Percentiles rank a stretch among this genome's conserved stretches.
Conservation (phyloP, 2,329 filamentous ascomycete species). For the Exophiala aquamarina region DNA sequence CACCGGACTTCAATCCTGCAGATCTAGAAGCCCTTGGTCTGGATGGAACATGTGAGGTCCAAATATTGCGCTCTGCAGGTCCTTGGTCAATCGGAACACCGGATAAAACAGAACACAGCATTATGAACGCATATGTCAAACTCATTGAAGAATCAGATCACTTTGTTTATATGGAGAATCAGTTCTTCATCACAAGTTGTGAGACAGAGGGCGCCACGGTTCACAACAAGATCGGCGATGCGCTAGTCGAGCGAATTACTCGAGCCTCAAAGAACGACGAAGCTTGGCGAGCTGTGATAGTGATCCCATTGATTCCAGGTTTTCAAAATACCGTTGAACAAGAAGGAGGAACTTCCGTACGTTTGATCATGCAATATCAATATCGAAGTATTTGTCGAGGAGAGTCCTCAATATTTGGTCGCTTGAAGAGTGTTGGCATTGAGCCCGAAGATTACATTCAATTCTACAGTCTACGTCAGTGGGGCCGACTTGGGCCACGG, state of each 20-base stretch:
- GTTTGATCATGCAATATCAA: conserved; percentile 95
- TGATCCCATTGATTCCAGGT: conserved; percentile 96
- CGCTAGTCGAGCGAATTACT: conserved; percentile 86
- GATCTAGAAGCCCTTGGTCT: conserved; percentile 87
- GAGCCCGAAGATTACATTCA: conserved; percentile 94
- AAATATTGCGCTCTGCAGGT: conserved; percentile 86
- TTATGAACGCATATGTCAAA: conserved; percentile 92
- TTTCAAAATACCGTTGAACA: conserved; percentile 96
- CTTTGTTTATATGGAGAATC: conserved; percentile 98
- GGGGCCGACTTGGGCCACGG: conserved; percentile 84
- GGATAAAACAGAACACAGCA: conserved; percentile 85
- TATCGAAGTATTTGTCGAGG: conserved; percentile 95
- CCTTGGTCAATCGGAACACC: conserved; percentile 88
- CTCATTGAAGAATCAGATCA: conserved; percentile 94
- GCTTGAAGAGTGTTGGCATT: conserved; percentile 74
- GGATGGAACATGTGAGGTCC: conserved; percentile 92
- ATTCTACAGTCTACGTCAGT: conserved; percentile 89
- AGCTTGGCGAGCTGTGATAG: conserved; percentile 83
- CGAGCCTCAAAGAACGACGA: conserved; percentile 80
- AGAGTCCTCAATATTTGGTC: conserved; percentile 86
- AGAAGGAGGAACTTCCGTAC: conserved; percentile 89
- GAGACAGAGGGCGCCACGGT: conserved; percentile 85
- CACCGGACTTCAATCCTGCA: conserved; percentile 82
- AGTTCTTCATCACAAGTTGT: conserved; percentile 95
- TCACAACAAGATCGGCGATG: conserved; percentile 90